Evolutionary conservation across 495 filamentous ascomycete species (phyloP).

Genomic region (Penicillium coprophilum): DNA sequence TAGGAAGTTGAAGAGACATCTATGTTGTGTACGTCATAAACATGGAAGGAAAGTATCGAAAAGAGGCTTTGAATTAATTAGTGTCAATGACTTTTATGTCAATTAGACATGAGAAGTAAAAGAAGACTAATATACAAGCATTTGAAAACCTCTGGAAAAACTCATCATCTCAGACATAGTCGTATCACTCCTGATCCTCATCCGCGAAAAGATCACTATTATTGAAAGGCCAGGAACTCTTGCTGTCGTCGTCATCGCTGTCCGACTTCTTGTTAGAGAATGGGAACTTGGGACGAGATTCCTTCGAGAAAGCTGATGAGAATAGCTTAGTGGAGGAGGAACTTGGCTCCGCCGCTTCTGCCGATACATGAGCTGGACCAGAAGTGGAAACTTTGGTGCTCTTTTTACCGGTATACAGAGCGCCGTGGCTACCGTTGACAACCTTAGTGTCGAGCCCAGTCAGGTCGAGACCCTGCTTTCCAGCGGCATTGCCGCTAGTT

Average conservation of each 20-base stretch:
- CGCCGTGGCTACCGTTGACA: constrained; percentile 17
- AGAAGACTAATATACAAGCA: not conserved
- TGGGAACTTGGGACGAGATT: no score
- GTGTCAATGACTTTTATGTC: not conserved
- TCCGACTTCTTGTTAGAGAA: no score
- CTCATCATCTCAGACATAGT: not conserved
- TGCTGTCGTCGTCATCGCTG: no score
- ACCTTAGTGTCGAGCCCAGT: constrained; percentile 20
- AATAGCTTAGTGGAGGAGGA: not conserved
- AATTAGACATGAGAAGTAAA: not conserved
- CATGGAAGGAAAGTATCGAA: not conserved
- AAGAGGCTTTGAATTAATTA: not conserved
- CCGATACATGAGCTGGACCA: not conserved
- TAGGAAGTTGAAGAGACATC: not conserved
- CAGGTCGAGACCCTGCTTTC: constrained; percentile 24
- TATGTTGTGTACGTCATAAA: not conserved
- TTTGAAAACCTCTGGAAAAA: not conserved
- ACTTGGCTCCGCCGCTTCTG: not conserved
- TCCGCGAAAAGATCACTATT: not conserved
- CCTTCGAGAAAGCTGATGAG: no score
- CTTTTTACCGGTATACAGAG: constrained; percentile 15
- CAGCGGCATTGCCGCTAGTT: constrained; percentile 26
- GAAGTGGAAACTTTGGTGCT: not conserved
- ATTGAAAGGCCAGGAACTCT: not conserved
- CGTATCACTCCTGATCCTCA: not conserved